A percentile compares a stretch with the other conserved stretches of the same genome.
Evolutionary conservation across 345 rosid genomes (phyloP).

Genomic region (Isatis tinctoria): DNA sequence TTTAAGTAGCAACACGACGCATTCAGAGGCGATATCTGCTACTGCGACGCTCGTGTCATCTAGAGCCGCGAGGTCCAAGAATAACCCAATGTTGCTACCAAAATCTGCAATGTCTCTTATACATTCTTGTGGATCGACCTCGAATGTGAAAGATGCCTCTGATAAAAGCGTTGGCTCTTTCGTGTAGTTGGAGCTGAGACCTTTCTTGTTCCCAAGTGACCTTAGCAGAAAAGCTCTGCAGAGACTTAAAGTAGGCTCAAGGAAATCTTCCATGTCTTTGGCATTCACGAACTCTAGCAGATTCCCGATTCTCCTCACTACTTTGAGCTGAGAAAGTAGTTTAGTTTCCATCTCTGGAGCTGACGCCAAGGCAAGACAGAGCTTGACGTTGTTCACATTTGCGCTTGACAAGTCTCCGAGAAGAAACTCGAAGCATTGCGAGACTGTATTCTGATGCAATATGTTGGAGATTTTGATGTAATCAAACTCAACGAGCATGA

Average conservation of each 20-base stretch:
- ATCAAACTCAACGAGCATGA: slow-evolving; percentile 81
- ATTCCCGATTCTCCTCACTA: slow-evolving; percentile 81
- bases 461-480: slow-evolving; percentile 73
- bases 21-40: slow-evolving; percentile 74
- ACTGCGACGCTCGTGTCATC: slow-evolving; percentile 42
- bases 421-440: slow-evolving; percentile 90
- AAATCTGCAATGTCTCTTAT: slow-evolving; percentile 80
- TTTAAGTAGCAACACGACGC: slow-evolving; percentile 64
- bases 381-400: slow-evolving; percentile 87
- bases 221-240: slow-evolving; percentile 74
- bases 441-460: slow-evolving; percentile 72
- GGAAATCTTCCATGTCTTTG: slow-evolving; percentile 97
- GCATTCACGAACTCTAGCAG: slow-evolving; percentile 78
- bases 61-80: slow-evolving; percentile 53
- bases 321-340: slow-evolving; percentile 76
- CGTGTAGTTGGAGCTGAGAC: slow-evolving; percentile 33
- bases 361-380: slow-evolving; percentile 82
- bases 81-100: slow-evolving; percentile 61
- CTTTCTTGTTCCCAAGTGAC: slow-evolving; percentile 54
- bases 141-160: slow-evolving; percentile 44
- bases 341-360: slow-evolving; percentile 97
- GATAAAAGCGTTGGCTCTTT: slow-evolving; percentile 62
- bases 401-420: slow-evolving; percentile 82
- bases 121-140: slow-evolving; percentile 49
- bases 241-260: slow-evolving; percentile 81